A percentile compares a stretch with the other conserved stretches of the same genome.
These are phyloP conservation scores for Babesia gibsoni DNA, from an alignment of 169 alveolate species.

Conservation along the genomic window DNA sequence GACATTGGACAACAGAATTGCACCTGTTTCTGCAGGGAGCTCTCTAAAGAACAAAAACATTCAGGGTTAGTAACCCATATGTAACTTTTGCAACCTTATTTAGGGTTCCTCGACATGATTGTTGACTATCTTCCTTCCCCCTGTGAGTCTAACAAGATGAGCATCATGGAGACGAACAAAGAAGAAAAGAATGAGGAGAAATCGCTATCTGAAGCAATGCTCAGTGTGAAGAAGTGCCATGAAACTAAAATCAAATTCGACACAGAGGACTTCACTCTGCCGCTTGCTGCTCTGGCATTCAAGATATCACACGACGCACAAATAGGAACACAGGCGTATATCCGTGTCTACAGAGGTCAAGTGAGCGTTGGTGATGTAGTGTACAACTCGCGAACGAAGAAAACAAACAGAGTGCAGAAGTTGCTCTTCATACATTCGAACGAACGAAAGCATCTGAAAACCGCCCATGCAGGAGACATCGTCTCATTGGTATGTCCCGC, in stretches of 20 bases:
- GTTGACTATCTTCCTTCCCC: conserved; percentile 89
- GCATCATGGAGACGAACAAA: conserved; percentile 1
- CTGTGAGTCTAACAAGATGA: conserved; percentile 49
- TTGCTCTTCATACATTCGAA: conserved; percentile 82
- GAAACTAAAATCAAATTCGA: conserved; percentile 13
- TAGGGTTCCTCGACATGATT: conserved; percentile 64
- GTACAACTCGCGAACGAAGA: conserved; percentile 74
- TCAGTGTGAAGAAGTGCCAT: not conserved
- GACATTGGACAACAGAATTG: conserved; percentile 68
- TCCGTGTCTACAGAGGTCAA: conserved; percentile 79
- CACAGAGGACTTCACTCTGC: conserved; percentile 51
- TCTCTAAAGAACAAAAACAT: conserved; percentile 86
- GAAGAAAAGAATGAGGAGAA: not conserved
- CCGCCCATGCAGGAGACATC: conserved; percentile 77
- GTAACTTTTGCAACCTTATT: not conserved
- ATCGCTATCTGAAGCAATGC: not conserved
- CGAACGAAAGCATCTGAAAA: conserved; percentile 73
- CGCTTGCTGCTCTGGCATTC: conserved; percentile 67
- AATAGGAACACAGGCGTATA: conserved; percentile 71
- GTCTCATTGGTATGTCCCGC: conserved; percentile 53
- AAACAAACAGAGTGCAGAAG: conserved; percentile 78
- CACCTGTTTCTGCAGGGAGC: conserved; percentile 87
- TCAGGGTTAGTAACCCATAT: conserved; percentile 28
- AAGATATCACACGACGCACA: conserved; percentile 68
- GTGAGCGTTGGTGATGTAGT: conserved; percentile 70